Base-by-base conservation (phyloP, 768 basidiomycete genomes). In the Lyophyllum semitale region DNA sequence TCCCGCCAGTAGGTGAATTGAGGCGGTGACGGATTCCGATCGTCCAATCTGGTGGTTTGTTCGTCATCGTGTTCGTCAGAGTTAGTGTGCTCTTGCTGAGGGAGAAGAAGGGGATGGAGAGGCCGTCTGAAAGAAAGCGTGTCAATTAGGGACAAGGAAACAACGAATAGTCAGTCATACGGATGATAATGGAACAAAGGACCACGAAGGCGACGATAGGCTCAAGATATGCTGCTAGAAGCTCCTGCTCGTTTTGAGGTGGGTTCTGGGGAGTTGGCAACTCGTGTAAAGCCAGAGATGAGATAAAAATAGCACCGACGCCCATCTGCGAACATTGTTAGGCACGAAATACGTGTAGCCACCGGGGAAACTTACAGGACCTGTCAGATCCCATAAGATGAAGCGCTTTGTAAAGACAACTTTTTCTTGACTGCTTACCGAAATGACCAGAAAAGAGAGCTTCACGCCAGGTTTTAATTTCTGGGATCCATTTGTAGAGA, bases 381-480 rank as follows among this genome's bases (percentile, higher is more conserved):
- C 84, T 84, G 51, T 54, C 23, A 22, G 49, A 37, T 29, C 41
- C 22, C 47, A 6, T 42, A 32, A 17, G 53, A 47, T 25, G 43
- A 17, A 30, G 29, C 50, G 29, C 50, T 48, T 15, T 8, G 44
- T 20, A n/a, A 18, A 8, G 9, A 18, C 40, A 3, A 18, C 38
- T 17, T 8, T 23, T 3, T 26, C 1, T 48, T 29, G 0, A 22
- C 20, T 27, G 66, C 71, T 13, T 63, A 84, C 88, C 95, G 67
- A 96, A 98, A 75, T 97, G 95, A 2, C 96, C 96, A 4, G 82
- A 84, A 67, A 98, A 97, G 4, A 94, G 59, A 0, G 96, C 95
- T 71, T 98, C 93, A 42, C 82, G 78, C 86, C 93, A 91, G 20
- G 82, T 85, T 35, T 71, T 69, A 60, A 98, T 91, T 68, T 98